A percentile compares a stretch with the other conserved stretches of the same genome.
phyloP scores from a whole-genome alignment of 1,284 basidiomycete genomes.

The Sporisorium sorghi region DNA sequence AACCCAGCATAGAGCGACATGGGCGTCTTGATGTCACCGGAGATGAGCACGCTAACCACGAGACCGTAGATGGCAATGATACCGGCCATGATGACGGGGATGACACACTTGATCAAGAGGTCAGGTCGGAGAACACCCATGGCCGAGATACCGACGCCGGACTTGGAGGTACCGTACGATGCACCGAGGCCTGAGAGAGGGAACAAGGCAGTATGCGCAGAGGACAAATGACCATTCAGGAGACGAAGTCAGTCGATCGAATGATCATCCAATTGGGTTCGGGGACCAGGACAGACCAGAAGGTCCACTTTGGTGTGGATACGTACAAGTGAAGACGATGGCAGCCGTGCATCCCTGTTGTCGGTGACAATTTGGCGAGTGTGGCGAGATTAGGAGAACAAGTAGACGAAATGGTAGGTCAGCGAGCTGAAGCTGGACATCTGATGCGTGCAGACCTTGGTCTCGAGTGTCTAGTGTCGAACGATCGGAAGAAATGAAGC shows the following conservation, averaged over 20 bases:
- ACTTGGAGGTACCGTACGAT: slow-evolving; percentile 95
- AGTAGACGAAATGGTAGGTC: background rate
- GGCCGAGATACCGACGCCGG: slow-evolving; percentile 97
- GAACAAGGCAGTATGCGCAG: background rate
- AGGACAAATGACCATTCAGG: background rate
- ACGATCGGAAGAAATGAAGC: background rate
- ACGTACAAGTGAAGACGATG: slow-evolving; percentile 96
- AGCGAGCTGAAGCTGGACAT: background rate
- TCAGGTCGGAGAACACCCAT: slow-evolving; percentile 95
- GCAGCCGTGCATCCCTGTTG: slow-evolving; percentile 90
- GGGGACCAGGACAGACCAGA: background rate
- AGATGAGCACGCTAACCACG: slow-evolving; percentile 73
- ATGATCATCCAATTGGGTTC: background rate
- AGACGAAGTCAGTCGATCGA: slow-evolving; percentile 6
- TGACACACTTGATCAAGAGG: slow-evolving; percentile 97
- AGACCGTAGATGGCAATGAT: slow-evolving; percentile 82
- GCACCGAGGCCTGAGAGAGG: slow-evolving; percentile 79
- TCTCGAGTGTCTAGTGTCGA: slow-evolving; percentile 5
- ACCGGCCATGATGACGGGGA: slow-evolving; percentile 99
- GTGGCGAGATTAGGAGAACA: background rate
- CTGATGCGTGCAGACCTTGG: background rate
- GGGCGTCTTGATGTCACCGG: slow-evolving; percentile 71
- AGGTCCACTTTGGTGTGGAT: background rate
- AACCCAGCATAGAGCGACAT: slow-evolving; percentile 83
- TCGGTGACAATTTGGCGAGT: background rate